phyloP scores from a whole-genome alignment of 352 stramenopile genomes.

The Thraustochytrium sp. region DNA sequence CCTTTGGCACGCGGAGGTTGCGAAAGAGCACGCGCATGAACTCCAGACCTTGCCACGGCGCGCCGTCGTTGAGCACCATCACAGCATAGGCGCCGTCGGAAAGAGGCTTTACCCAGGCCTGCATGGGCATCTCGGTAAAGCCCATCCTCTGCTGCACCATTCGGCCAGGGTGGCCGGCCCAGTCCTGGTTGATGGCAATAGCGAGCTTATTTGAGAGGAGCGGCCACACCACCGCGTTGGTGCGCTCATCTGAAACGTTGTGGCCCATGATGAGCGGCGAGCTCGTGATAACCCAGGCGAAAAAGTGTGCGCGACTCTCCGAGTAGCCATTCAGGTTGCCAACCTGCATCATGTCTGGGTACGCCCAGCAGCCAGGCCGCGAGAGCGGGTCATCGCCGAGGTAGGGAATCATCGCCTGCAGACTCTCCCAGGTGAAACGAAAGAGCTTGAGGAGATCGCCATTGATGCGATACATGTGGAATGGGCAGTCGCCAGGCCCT shows the following conservation, averaged over 20 bases:
- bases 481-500: neutral
- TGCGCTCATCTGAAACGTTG: slow-evolving; percentile 27
- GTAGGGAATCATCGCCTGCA: neutral
- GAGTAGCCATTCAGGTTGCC: neutral
- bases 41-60: too few relatives aligned
- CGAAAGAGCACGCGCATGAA: too few relatives aligned
- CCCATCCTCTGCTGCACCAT: neutral
- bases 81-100: neutral
- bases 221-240: slow-evolving; percentile 27
- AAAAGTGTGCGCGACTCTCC: slow-evolving; percentile 49
- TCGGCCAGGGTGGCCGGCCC: slow-evolving; percentile 5
- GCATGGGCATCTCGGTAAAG: neutral
- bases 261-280: slow-evolving; percentile 46
- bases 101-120: slow-evolving; percentile 31
- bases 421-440: neutral
- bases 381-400: neutral
- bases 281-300: slow-evolving; percentile 46
- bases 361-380: slow-evolving; percentile 54
- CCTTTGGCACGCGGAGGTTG: too few relatives aligned
- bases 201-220: slow-evolving; percentile 43
- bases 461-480: slow-evolving; percentile 32
- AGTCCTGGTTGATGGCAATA: slow-evolving; percentile 51
- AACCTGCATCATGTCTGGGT: slow-evolving; percentile 52
- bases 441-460: slow-evolving; percentile 1
- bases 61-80: neutral